Conservation (phyloP, 306 rosid species). For the Dryas alaskensis region DNA sequence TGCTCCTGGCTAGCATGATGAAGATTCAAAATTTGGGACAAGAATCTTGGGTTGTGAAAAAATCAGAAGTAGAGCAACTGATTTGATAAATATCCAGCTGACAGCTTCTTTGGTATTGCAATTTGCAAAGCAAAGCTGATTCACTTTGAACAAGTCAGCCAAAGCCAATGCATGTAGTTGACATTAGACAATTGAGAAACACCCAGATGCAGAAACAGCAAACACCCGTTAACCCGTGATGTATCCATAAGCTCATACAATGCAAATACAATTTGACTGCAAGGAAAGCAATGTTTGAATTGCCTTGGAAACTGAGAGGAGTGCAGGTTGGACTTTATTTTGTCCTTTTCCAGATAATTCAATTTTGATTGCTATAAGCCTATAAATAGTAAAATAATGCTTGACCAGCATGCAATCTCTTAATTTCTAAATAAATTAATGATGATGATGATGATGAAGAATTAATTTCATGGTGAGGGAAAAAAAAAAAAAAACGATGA, state of each 20-base stretch:
- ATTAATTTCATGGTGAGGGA: too few species aligned
- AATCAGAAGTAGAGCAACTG: neutral
- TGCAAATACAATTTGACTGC: neutral
- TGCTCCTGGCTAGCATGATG: constrained; percentile 39
- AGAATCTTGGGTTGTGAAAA: neutral
- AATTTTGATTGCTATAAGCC: neutral
- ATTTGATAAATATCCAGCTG: neutral
- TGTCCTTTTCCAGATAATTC: neutral
- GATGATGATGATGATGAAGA: too few species aligned
- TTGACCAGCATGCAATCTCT: too few species aligned
- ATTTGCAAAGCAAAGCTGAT: neutral
- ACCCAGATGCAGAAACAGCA: too few species aligned
- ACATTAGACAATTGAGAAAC: neutral
- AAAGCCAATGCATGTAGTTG: neutral
- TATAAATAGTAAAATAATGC: neutral
- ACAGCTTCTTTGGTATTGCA: neutral
- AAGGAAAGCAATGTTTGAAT: neutral
- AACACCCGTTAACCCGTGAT: neutral
- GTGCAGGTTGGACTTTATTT: neutral
- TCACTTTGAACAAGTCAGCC: neutral
- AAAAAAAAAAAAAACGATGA: too few species aligned
- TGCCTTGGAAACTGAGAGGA: neutral
- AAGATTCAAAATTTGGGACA: neutral
- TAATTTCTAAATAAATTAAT: too few species aligned
- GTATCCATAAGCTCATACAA: neutral